A percentile compares a stretch with the other conserved stretches of the same genome.
Evolutionary conservation across 1,284 basidiomycete species (phyloP).

Genomic region (Rhodotorula sp.): DNA sequence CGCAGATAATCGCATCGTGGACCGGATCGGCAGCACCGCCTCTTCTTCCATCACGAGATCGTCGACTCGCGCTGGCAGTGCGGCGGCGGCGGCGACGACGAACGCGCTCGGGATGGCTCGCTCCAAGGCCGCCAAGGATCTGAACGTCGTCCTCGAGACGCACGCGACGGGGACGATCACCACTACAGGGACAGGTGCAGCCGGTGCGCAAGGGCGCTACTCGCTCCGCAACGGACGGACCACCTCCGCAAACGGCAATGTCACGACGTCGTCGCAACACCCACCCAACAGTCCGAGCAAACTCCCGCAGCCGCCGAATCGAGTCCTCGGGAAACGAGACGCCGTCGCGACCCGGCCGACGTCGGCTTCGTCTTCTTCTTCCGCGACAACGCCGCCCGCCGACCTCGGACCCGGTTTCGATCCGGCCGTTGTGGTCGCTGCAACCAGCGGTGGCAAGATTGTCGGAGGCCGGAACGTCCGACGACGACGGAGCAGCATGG

Average conservation of each 20-base stretch:
- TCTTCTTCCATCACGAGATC: not conserved
- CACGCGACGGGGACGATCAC: not conserved
- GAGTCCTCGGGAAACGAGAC: conserved; percentile 31
- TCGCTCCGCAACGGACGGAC: conserved; percentile 20
- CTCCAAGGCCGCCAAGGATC: conserved; percentile 29
- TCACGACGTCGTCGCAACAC: not conserved
- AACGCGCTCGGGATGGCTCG: not conserved
- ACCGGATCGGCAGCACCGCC: conserved; percentile 11
- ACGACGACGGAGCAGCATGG: conserved; percentile 28
- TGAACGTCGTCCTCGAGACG: conserved; percentile 34
- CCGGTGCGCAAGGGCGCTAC: conserved; percentile 14
- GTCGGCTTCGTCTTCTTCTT: no score
- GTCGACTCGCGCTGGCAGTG: not conserved
- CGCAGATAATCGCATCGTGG: conserved; percentile 36
- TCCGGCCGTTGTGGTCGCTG: not conserved
- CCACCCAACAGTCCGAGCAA: conserved; percentile 28
- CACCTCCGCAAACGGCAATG: not conserved
- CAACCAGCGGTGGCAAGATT: not conserved
- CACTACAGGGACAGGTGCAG: not conserved
- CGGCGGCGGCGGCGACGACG: not conserved
- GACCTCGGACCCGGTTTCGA: not conserved
- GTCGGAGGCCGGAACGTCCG: conserved; percentile 12
- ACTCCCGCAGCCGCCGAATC: conserved; percentile 20
- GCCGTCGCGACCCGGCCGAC: not conserved
- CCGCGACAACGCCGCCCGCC: not conserved